phyloP scores from a whole-genome alignment of 2,329 filamentous ascomycete genomes.

The Cercospora citrullina region DNA sequence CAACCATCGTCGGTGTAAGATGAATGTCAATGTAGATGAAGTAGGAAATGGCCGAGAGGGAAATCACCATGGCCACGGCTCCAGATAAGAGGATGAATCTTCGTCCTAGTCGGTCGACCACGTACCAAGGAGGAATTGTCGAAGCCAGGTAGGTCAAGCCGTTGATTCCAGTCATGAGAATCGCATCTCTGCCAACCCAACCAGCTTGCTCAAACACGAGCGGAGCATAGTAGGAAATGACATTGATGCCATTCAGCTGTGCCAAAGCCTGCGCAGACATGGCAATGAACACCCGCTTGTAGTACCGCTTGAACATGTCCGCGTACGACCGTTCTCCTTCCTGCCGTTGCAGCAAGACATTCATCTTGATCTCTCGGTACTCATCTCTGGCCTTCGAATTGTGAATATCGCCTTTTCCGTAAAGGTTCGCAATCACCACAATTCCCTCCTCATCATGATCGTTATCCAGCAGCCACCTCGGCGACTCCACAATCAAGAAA shows the following conservation, averaged over 20 bases:
- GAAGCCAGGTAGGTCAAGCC: constrained; percentile 86
- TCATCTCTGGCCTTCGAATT: constrained; percentile 90
- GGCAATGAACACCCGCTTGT: constrained; percentile 91
- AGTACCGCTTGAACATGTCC: constrained; percentile 95
- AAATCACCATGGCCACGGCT: constrained; percentile 83
- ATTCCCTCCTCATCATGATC: constrained; percentile 98
- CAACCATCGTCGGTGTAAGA: constrained; percentile 78
- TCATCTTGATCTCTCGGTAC: constrained; percentile 98
- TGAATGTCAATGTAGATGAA: constrained; percentile 85
- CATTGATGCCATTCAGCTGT: constrained; percentile 98
- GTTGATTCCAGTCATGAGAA: constrained; percentile 97
- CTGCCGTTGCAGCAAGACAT: constrained; percentile 86
- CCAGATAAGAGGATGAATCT: constrained; percentile 87
- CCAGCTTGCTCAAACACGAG: constrained; percentile 95
- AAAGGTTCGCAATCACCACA: constrained; percentile 95
- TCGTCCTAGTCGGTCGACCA: constrained; percentile 89
- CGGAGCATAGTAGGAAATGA: constrained; percentile 98
- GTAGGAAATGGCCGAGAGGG: constrained; percentile 87
- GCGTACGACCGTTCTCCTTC: constrained; percentile 88
- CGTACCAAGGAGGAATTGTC: constrained; percentile 94
- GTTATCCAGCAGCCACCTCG: constrained; percentile 94
- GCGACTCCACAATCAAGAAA: constrained; percentile 92
- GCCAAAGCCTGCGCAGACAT: constrained; percentile 97
- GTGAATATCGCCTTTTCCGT: constrained; percentile 93
- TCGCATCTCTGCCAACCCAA: constrained; percentile 87